A percentile compares a stretch with the other conserved stretches of the same genome.
Conservation (phyloP, 768 basidiomycete species). For the Saitozyma sp. region DNA sequence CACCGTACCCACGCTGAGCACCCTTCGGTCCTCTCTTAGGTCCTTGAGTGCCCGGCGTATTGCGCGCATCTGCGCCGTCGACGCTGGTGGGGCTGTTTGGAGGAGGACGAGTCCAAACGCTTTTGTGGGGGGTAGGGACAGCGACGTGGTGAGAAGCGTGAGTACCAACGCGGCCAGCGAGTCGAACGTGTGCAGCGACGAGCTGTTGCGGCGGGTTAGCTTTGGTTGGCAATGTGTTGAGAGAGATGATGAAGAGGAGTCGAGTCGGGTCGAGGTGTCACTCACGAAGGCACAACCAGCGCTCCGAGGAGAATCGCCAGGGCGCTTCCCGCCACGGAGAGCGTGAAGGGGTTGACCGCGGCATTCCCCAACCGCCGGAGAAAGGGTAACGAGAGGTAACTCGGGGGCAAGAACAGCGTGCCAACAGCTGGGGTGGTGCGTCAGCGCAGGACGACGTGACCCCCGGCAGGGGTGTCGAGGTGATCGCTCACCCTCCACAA, state of each 20-base stretch:
- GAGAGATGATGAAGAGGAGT: conserved; percentile 2
- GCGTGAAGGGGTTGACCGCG: conserved; percentile 72
- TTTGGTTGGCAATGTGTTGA: neutral
- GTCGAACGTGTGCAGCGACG: conserved; percentile 63
- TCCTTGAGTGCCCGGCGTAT: conserved; percentile 80
- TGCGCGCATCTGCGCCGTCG: conserved; percentile 68
- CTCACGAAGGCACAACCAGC: conserved; percentile 63
- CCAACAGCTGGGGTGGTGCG: conserved; percentile 42
- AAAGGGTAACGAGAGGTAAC: conserved; percentile 17
- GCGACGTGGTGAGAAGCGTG: conserved; percentile 72
- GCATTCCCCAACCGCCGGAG: conserved; percentile 49
- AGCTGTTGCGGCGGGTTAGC: conserved; percentile 12
- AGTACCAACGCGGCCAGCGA: conserved; percentile 77
- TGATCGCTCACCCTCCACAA: conserved; percentile 51
- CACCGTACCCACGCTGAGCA: conserved; percentile 39
- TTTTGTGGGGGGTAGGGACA: conserved; percentile 80
- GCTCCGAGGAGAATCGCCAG: conserved; percentile 61
- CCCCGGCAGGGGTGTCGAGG: neutral
- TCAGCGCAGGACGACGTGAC: neutral
- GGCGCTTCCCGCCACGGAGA: conserved; percentile 65
- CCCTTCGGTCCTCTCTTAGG: conserved; percentile 55
- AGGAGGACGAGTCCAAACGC: conserved; percentile 81
- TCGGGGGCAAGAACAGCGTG: conserved; percentile 35
- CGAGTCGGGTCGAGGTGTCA: conserved; percentile 16
- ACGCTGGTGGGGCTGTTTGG: conserved; percentile 73